phyloP scores from a whole-genome alignment of 2,329 filamentous ascomycete species.

The Colletotrichum zoysiae region DNA sequence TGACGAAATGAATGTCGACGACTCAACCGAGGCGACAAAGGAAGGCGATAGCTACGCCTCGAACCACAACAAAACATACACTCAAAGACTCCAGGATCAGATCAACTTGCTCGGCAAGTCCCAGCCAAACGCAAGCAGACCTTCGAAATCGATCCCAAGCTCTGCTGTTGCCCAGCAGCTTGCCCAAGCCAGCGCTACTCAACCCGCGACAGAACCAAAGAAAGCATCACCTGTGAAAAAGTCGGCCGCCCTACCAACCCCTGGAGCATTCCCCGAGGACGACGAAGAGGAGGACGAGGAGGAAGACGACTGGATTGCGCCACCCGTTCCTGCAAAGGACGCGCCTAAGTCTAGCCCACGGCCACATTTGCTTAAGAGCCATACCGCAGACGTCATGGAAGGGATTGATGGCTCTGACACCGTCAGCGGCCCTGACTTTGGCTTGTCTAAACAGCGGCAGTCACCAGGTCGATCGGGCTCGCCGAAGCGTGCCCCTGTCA shows the following conservation, averaged over 20 bases:
- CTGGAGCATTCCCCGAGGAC: slow-evolving; percentile 72
- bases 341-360: slow-evolving; percentile 58
- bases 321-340: slow-evolving; percentile 52
- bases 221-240: slow-evolving; percentile 52
- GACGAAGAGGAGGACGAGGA: slow-evolving; percentile 60
- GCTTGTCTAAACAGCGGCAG: slow-evolving; percentile 56
- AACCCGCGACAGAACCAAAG: slow-evolving; percentile 48
- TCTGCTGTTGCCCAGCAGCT: slow-evolving; percentile 51
- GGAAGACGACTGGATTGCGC: slow-evolving; percentile 72
- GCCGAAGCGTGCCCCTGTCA: slow-evolving; percentile 50
- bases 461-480: slow-evolving; percentile 50
- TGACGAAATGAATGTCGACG: slow-evolving; percentile 67
- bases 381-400: slow-evolving; percentile 73
- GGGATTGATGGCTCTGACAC: slow-evolving; percentile 63
- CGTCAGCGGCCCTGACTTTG: slow-evolving; percentile 62
- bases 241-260: slow-evolving; percentile 54
- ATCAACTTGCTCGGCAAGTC: slow-evolving; percentile 80
- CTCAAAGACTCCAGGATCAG: slow-evolving; percentile 90
- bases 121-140: slow-evolving; percentile 61
- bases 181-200: slow-evolving; percentile 45
- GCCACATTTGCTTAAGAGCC: slow-evolving; percentile 69
- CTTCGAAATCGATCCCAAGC: slow-evolving; percentile 62
- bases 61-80: slow-evolving; percentile 87
- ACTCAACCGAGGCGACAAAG: slow-evolving; percentile 61
- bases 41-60: slow-evolving; percentile 62